Evolutionary conservation across 192 early-diverging fungal genomes (phyloP).

Genomic region (Umbelopsis sp.): DNA sequence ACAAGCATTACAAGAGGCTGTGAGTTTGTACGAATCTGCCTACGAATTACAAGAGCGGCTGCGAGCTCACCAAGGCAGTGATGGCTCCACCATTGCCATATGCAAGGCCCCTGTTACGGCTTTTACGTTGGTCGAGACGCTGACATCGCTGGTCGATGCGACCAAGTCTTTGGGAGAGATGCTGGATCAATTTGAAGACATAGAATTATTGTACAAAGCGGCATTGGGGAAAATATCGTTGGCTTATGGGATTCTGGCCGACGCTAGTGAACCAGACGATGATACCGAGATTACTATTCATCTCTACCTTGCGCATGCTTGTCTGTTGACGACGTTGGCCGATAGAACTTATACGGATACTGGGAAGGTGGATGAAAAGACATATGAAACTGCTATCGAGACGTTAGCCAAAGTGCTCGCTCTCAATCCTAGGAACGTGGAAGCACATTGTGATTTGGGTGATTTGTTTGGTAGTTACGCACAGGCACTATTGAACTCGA

Average conservation of each 20-base stretch:
- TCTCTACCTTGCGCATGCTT: slow-evolving; percentile 49
- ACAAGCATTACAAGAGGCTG: slow-evolving; percentile 51
- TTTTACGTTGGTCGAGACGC: slow-evolving; percentile 52
- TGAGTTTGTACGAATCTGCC: slow-evolving; percentile 50
- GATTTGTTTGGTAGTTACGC: slow-evolving; percentile 54
- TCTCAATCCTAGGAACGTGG: slow-evolving; percentile 45
- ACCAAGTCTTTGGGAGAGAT: slow-evolving; percentile 53
- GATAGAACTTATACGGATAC: slow-evolving; percentile 52
- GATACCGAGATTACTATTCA: slow-evolving; percentile 41
- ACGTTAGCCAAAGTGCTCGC: slow-evolving; percentile 43
- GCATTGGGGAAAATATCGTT: slow-evolving; percentile 42
- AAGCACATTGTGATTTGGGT: slow-evolving; percentile 58
- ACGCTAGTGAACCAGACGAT: slow-evolving; percentile 39
- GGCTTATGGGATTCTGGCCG: slow-evolving; percentile 43
- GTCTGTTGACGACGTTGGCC: slow-evolving; percentile 43
- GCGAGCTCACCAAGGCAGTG: slow-evolving; percentile 27
- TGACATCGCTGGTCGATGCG: slow-evolving; percentile 53
- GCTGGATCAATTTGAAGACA: slow-evolving; percentile 43
- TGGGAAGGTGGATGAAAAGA: slow-evolving; percentile 30
- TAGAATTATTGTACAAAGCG: slow-evolving; percentile 43
- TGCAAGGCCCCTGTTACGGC: slow-evolving; percentile 41
- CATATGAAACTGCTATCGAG: slow-evolving; percentile 43
- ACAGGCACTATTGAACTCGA: slow-evolving; percentile 37
- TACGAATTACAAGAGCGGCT: slow-evolving; percentile 48
- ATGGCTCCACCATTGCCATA: slow-evolving; percentile 36